phyloP scores from a whole-genome alignment of 2,329 filamentous ascomycete species.

The Cordyceps pruinosa region DNA sequence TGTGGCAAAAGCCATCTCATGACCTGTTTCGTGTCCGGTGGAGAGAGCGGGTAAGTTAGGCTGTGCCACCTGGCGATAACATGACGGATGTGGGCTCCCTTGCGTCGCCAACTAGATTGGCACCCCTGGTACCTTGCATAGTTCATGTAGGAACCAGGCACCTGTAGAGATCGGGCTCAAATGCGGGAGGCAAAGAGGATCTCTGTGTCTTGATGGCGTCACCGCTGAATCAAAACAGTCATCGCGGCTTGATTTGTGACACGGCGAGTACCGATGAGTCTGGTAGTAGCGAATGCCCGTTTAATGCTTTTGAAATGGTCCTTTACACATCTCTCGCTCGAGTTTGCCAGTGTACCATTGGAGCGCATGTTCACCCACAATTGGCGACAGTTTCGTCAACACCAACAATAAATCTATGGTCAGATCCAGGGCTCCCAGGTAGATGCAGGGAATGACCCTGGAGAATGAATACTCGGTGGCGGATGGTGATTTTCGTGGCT shows the following conservation, averaged over 20 bases:
- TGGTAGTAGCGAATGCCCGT: neutral
- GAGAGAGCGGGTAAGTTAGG: constrained; percentile 5
- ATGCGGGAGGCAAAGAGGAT: neutral
- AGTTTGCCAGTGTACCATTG: neutral
- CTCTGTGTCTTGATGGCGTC: neutral
- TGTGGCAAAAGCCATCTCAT: constrained; percentile 3
- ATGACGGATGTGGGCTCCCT: constrained; percentile 3
- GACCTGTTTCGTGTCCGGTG: constrained; percentile 1
- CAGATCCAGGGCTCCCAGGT: neutral
- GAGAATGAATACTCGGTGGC: neutral
- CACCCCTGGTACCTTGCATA: constrained; percentile 6
- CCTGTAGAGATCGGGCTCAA: constrained; percentile 2
- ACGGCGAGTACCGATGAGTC: neutral
- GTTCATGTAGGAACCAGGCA: constrained; percentile 1
- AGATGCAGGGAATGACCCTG: neutral
- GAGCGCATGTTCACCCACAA: neutral
- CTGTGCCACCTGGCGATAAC: constrained; percentile 8
- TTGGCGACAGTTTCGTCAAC: neutral
- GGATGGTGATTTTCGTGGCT: neutral
- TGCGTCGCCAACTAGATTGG: constrained; percentile 7
- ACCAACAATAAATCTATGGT: neutral
- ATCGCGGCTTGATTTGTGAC: neutral
- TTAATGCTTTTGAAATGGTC: neutral
- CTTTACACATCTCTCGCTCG: neutral
- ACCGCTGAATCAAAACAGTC: constrained; percentile 9